Base-by-base conservation (phyloP, 1,284 basidiomycete species). In the Inonotus obliquus region DNA sequence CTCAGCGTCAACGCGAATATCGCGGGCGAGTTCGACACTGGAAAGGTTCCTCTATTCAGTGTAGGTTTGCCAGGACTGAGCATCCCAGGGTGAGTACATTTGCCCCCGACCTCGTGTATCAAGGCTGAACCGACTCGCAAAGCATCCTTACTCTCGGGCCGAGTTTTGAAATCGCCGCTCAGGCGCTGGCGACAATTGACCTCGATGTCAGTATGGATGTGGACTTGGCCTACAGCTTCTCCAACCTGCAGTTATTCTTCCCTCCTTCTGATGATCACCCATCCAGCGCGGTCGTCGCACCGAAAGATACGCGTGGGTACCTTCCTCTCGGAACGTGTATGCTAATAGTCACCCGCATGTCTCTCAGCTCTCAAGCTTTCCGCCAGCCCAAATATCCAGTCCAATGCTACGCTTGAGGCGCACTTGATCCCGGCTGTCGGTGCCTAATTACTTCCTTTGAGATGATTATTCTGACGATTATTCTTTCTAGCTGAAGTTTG, bases 391-490 rank as follows among this genome's bases (percentile, higher is more conserved):
- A 73, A 69, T 35, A 72, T 77, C 38, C 69, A 68, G 9, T 74
- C 76, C 13, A 75, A 71, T 1, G 81, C 77, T 7, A 73, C 70
- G 4, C 60, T 83, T 41, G 68, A 72, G 27, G 80, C 77, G 2
- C 80, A 83, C 65, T 68, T 83, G 52, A 81, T 81, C 55, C 82
- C 82, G 0, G 73, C 72, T 10, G 71, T 72, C 52, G 21, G 67
- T 55, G 7, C 25, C 21, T 23, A 2, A 7, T 23, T 19, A 44
- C 17, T 23, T 5, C n/a, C 47, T 4, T 4, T 4, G 32, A 10
- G 25, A 0, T 48, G 14, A n/a, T 21, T 27, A 14, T 59, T 10
- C 9, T 54, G 14, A 62, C 47, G 25, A 13, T 5, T 9, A 27
- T 32, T 38, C 19, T 41, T 19, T 37, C 32, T 44, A 71, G 66